Evolutionary conservation across 2,329 filamentous ascomycete genomes (phyloP).

Genomic region (Fusarium subtropicale): DNA sequence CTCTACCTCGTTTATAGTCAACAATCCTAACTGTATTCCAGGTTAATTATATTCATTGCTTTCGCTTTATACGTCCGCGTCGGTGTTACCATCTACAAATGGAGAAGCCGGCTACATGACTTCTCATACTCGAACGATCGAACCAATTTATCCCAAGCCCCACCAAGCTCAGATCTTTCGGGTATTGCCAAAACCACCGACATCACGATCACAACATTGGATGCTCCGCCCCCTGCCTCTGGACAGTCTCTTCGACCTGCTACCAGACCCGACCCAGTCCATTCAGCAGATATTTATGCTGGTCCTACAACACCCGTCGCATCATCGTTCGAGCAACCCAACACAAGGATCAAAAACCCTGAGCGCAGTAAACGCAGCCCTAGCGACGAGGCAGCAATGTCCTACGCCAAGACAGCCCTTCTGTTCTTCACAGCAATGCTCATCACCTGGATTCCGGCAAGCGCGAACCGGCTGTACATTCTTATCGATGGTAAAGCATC

Average conservation of each 20-base stretch:
- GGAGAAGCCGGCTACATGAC: not conserved
- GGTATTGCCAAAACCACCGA: slow-evolving; percentile 14
- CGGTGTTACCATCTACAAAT: slow-evolving; percentile 13
- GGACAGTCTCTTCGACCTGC: not conserved
- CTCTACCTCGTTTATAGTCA: not conserved
- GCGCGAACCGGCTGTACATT: slow-evolving; percentile 20
- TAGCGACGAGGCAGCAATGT: slow-evolving; percentile 11
- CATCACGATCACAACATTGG: slow-evolving; percentile 6
- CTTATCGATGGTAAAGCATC: slow-evolving; percentile 10
- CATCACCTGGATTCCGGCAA: slow-evolving; percentile 13
- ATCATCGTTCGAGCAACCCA: not conserved
- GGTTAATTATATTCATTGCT: slow-evolving; percentile 3
- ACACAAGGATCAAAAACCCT: not conserved
- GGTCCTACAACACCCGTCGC: not conserved
- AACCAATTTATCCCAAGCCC: not conserved
- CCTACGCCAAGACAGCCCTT: slow-evolving; percentile 14
- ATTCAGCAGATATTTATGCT: slow-evolving; percentile 4
- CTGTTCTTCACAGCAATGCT: slow-evolving; percentile 17
- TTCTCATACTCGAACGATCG: slow-evolving; percentile 14
- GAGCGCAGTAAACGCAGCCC: not conserved
- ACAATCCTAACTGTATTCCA: not conserved
- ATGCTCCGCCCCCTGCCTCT: not conserved
- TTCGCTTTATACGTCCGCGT: slow-evolving; percentile 5
- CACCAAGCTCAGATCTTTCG: not conserved
- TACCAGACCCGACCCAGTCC: slow-evolving; percentile 6